Evolutionary conservation across 768 basidiomycete genomes (phyloP).

Genomic region (Pleurotus ostreatus): DNA sequence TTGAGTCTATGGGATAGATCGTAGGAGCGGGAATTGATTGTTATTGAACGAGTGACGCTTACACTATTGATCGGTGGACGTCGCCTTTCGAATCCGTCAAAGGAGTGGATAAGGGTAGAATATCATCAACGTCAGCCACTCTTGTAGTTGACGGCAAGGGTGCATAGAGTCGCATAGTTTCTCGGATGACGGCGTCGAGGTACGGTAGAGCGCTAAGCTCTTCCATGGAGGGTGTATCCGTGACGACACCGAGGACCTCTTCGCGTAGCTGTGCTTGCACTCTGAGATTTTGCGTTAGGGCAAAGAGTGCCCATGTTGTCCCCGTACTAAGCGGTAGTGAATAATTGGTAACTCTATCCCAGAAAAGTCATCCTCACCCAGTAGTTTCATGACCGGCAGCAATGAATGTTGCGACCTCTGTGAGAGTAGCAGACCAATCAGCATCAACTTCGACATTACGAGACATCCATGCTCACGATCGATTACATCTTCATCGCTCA

Average conservation of each 20-base stretch:
- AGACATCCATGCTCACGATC: conserved; percentile 29
- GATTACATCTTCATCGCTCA: conserved; percentile 48
- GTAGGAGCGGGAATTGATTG: background rate
- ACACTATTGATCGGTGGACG: conserved; percentile 25
- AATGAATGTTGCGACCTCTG: conserved; percentile 43
- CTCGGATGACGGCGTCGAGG: conserved; percentile 44
- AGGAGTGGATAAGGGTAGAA: conserved; percentile 32
- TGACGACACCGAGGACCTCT: conserved; percentile 34
- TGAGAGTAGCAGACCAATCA: background rate
- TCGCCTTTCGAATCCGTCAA: conserved; percentile 29
- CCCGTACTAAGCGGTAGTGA: conserved; percentile 14
- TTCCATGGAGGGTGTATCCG: conserved; percentile 46
- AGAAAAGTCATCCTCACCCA: conserved; percentile 17
- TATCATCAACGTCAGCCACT: conserved; percentile 31
- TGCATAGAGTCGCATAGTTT: conserved; percentile 38
- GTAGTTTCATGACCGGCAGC: conserved; percentile 42
- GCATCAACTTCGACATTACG: background rate
- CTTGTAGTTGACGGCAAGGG: conserved; percentile 30
- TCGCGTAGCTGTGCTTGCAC: conserved; percentile 40
- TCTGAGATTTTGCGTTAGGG: conserved; percentile 31
- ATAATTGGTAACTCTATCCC: background rate
- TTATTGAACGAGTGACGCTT: background rate
- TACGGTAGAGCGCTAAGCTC: conserved; percentile 46
- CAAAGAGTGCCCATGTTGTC: conserved; percentile 41
- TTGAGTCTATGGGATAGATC: conserved; percentile 10